Evolutionary conservation across 805 yeast species (phyloP), one percentile per base, ranked within the genome.

Genomic region (Nakazawaea populi): DNA sequence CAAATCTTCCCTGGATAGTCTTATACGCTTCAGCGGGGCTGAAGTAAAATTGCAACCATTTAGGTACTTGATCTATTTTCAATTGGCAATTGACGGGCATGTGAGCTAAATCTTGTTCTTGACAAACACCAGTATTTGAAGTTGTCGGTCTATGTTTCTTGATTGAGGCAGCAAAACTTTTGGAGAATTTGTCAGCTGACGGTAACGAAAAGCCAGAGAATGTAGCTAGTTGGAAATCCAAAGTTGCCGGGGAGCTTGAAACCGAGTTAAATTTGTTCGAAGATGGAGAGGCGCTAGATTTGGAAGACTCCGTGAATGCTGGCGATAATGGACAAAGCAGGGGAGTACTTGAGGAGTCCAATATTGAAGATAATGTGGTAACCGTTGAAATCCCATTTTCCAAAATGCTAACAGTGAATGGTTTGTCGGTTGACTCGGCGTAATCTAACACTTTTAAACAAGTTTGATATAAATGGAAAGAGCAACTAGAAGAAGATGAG

Each of bases 161-260:
- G 38, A 7, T 69, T 65, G 44, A 65, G 49, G 43, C 54, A 52
- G 51, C 71, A 61, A 10, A 59, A 49, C 53, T 66, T 59, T 36
- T 52, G 44, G 64, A 62, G 27, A 68, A 61, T 32, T 71, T 69
- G 3, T 72, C 65, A 3, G 71, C 66, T 5, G 73, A 63, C 4
- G 79, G 79, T 30, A 74, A 58, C 9, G 70, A 64, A 56, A 74
- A 73, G 1, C 77, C 76, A 0, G 75, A 65, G 28, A 74, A 58
- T 38, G 51, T 54, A 11, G 49, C 54, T 10, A 50, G 41, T 10
- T 32, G 35, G 31, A 46, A 30, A 18, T 24, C 27, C 28, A 27
- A 37, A 11, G 51, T 24, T 0, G 49, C 39, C 24, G 47, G 54
- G 14, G 50, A 48, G 35, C 32, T 39, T 12, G 46, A 52, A 31